These are phyloP conservation scores for Vitis hybrid DNA, from an alignment of 177 flowering plant species.

Conservation along the genomic window DNA sequence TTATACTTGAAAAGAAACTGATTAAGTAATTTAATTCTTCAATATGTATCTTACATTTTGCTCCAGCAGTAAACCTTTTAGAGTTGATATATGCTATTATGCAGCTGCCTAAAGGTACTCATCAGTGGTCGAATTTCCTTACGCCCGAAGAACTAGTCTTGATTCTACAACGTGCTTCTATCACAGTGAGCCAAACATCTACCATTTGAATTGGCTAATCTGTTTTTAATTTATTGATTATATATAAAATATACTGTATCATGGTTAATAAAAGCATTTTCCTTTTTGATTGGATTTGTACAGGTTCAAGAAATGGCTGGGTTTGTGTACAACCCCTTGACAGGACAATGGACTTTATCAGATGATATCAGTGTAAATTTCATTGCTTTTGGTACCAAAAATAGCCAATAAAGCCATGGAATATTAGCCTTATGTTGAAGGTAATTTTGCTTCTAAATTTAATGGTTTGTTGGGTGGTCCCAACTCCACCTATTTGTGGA, in stretches of 20 bases:
- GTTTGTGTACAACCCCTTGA: conserved; percentile 75
- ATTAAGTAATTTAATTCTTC: too few relatives aligned
- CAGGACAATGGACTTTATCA: conserved; percentile 76
- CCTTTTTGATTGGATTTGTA: conserved; percentile 3
- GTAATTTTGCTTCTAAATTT: too few relatives aligned
- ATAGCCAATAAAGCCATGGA: conserved; percentile 12
- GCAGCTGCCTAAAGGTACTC: conserved; percentile 91
- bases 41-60: too few relatives aligned
- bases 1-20: too few relatives aligned
- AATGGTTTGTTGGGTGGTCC: too few relatives aligned
- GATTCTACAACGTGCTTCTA: conserved; percentile 69
- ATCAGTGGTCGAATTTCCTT: conserved; percentile 87
- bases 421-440: too few relatives aligned
- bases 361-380: conserved; percentile 82
- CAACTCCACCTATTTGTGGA: too few relatives aligned
- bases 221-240: background rate
- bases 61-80: background rate
- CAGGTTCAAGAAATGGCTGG: conserved; percentile 94
- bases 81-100: conserved; percentile 9
- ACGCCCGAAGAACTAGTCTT: conserved; percentile 86
- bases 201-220: background rate
- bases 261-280: background rate
- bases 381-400: conserved; percentile 73
- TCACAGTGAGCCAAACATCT: conserved; percentile 46
- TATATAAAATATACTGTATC: background rate